Evolutionary conservation across 2,329 filamentous ascomycete species (phyloP).

Genomic region (Emericellopsis atlantica): DNA sequence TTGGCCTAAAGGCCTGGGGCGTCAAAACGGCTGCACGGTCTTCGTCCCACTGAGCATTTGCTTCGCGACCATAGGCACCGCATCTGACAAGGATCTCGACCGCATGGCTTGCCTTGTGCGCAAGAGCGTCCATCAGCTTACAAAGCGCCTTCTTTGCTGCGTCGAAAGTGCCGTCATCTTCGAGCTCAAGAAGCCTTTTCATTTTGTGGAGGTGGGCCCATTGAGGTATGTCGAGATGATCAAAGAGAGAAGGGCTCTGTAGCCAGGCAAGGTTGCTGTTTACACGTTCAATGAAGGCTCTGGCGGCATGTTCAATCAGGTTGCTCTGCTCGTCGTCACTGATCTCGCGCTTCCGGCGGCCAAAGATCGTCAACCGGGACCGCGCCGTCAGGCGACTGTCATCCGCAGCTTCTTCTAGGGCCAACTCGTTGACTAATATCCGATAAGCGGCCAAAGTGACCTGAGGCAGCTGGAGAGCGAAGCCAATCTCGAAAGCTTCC

Average conservation of each 20-base stretch:
- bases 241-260: conserved; percentile 17
- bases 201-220: conserved; percentile 18
- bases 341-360: conserved; percentile 27
- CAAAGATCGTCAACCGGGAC: conserved; percentile 21
- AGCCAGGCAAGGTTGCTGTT: conserved; percentile 14
- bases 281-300: conserved; percentile 35
- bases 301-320: conserved; percentile 44
- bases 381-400: neutral
- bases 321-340: conserved; percentile 43
- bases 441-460: conserved; percentile 38
- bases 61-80: neutral
- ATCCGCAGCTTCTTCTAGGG: conserved; percentile 27
- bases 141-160: conserved; percentile 8
- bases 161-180: neutral
- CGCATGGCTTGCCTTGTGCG: conserved; percentile 5
- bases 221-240: conserved; percentile 14
- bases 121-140: conserved; percentile 10
- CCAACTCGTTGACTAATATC: conserved; percentile 51
- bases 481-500: conserved; percentile 43
- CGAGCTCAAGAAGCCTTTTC: conserved; percentile 11
- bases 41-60: conserved; percentile 11
- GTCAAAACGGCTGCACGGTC: conserved; percentile 24
- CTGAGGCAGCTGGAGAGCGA: conserved; percentile 26
- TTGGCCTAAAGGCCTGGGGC: conserved; percentile 10
- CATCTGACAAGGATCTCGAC: conserved; percentile 5